Base-by-base conservation (phyloP, 1,139 yeast genomes). In the Diutina pseudorugosa region DNA sequence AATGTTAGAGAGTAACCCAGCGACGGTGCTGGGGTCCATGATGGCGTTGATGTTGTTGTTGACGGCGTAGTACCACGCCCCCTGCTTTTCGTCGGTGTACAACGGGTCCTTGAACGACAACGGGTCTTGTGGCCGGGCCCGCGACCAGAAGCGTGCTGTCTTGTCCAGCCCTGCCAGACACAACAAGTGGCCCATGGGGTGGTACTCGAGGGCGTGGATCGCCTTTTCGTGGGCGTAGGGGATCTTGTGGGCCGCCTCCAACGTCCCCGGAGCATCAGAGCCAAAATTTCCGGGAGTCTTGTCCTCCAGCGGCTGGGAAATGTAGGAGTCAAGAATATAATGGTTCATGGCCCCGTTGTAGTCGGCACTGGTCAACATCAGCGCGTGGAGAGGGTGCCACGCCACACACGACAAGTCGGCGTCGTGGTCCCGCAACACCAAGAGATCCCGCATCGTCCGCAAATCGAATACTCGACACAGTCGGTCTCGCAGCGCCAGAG, bases 221-320 rank as follows among this genome's bases (percentile, higher is more conserved):
- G 96, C 94, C 69, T 87, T 86, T 62, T 91, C 97, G 65, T 93
- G 98, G 0, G 98, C 98, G 66, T 79, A 84, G 1, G 96, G 96
- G 48, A 93, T 85, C 36, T 73, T 73, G 63, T 84, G 91, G 27
- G 72, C 72, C 4, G 85, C 79, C 51, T 77, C 76, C 16, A 73
- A 6, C 71, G 60, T 53, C 16, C 54, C 53, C 8, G 59, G 43
- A 50, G 61, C 51, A 20, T 58, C 61, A n/a, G 45, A 43, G 23
- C 58, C 57, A 16, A 27, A 45, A 16, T 45, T 45, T 7, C 23
- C 49, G 2, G 49, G 49, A 4, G 49, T 45, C 47, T 49, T 51
- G 12, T 61, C 61, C 47, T 65, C 71, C 41, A 72, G 68, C 4
- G 23, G 25, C 14, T 27, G 36, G 5, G 21, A 20, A 20, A 77